Percentiles rank a stretch among this genome's conserved stretches.
phyloP scores from a whole-genome alignment of 371 early-diverging fungal genomes.

The Nematocida homosporus region DNA sequence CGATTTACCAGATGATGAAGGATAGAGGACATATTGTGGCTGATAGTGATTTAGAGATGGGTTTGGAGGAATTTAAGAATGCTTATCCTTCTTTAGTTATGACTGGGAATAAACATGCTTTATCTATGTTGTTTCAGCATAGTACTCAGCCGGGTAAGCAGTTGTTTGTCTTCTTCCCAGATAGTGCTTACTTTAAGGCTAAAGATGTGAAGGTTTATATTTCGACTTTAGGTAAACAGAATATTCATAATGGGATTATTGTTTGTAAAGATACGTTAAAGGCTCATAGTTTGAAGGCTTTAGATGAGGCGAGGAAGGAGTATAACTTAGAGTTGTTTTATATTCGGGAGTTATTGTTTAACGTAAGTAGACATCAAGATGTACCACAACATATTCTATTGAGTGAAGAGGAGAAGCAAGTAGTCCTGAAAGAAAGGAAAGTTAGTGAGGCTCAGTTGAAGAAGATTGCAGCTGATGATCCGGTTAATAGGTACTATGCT shows the following conservation, averaged over 20 bases:
- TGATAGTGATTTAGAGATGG: slow-evolving; percentile 31
- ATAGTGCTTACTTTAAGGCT: slow-evolving; percentile 63
- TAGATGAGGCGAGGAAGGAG: slow-evolving; percentile 68
- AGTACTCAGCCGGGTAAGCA: slow-evolving; percentile 30
- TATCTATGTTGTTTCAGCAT: slow-evolving; percentile 54
- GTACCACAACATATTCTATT: slow-evolving; percentile 91
- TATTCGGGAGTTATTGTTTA: slow-evolving; percentile 87
- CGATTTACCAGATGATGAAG: slow-evolving; percentile 64
- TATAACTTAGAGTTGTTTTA: slow-evolving; percentile 84
- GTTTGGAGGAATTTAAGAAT: slow-evolving; percentile 34
- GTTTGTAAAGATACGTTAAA: slow-evolving; percentile 60
- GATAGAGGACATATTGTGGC: slow-evolving; percentile 59
- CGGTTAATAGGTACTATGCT: slow-evolving; percentile 91
- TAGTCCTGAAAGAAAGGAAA: slow-evolving; percentile 79
- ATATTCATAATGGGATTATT: slow-evolving; percentile 62
- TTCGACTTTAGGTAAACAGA: slow-evolving; percentile 54
- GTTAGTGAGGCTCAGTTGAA: slow-evolving; percentile 89
- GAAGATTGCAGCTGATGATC: slow-evolving; percentile 81
- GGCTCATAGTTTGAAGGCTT: slow-evolving; percentile 51
- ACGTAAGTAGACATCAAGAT: slow-evolving; percentile 88
- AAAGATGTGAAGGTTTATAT: slow-evolving; percentile 60
- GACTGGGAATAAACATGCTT: slow-evolving; percentile 46
- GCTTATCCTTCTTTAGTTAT: slow-evolving; percentile 46
- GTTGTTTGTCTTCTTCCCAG: slow-evolving; percentile 63
- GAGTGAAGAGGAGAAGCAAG: slow-evolving; percentile 79